Percentiles rank a stretch among this genome's conserved stretches.
phyloP scores from a whole-genome alignment of 164 flowering plant genomes.

The Euptelea pleiosperma region DNA sequence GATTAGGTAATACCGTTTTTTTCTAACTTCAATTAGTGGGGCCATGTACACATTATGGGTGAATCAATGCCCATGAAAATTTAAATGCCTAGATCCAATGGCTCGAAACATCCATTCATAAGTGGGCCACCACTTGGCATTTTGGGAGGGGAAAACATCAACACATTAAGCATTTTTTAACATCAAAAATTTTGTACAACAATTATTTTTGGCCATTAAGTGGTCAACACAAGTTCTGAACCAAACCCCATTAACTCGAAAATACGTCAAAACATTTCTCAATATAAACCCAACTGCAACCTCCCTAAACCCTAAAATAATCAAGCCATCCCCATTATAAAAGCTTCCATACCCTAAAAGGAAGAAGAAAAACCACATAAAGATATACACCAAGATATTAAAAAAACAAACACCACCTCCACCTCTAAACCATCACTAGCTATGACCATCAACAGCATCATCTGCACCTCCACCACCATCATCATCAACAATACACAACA shows the following conservation, averaged over 20 bases:
- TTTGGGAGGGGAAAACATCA: no score
- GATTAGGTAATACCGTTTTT: no score
- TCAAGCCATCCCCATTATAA: slow-evolving; percentile 19
- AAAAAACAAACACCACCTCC: slow-evolving; percentile 10
- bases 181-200: no score
- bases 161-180: no score
- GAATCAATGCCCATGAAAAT: no score
- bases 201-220: no score
- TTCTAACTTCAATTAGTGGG: no score
- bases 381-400: slow-evolving; percentile 21
- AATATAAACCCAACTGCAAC: slow-evolving; percentile 15
- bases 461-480: slow-evolving; percentile 5
- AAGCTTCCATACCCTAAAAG: slow-evolving; percentile 14
- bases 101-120: no score
- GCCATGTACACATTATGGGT: no score
- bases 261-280: slow-evolving; percentile 12
- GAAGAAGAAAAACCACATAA: slow-evolving; percentile 8
- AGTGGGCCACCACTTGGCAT: no score
- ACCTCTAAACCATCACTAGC: not conserved
- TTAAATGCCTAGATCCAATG: no score
- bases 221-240: not conserved
- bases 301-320: slow-evolving; percentile 15
- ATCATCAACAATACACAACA: slow-evolving; percentile 22
- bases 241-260: slow-evolving; percentile 10
- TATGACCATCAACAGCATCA: slow-evolving; percentile 5